Evolutionary conservation across 2,329 filamentous ascomycete species (phyloP), one percentile per base, ranked within the genome.

Genomic region (Cladosporium sp.): DNA sequence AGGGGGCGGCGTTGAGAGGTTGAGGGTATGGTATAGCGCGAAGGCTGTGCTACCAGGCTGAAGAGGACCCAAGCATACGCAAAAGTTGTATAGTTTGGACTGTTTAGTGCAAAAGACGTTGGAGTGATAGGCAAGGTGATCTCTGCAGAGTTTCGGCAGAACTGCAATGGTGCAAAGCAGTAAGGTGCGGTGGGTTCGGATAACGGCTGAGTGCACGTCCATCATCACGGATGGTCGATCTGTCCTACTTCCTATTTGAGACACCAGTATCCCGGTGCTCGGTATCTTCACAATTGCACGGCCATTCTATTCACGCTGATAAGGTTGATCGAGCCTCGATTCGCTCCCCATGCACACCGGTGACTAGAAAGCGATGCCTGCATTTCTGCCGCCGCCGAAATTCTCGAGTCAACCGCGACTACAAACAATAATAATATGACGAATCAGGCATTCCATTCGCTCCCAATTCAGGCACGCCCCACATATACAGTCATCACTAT

Each of bases 61-160:
- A 31, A 26, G 28, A 35, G 28, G 33, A 28, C 26, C 18, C 57
- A 40, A 46, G 56, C 23, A 59, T 29, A 52, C 49, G 49, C 49
- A 52, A 52, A 7, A 26, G 5, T 26, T 21, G 26, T 46, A 26
- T 31, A 46, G 16, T 18, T 29, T 33, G 23, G 16, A 33, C 28
- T 46, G 40, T 46, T 60, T n/a, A 29, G 31, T 49, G 23, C n/a
- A 23, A 40, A 40, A 37, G 49, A 53, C 60, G 60, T 53, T 37
- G 14, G 11, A 53, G 23, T 37, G n/a, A 50, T 62, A 33, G 60
- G 44, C 37, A 21, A 23, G 33, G 46, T 62, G 52, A 55, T 55
- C 29, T 55, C 52, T 55, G 52, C 29, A 55, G 52, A 55, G 52
- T 55, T n/a, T 55, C 52, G 52, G 52, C 31, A 29, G 29, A 55